phyloP scores from a whole-genome alignment of 2,329 filamentous ascomycete species.

The Botrytis sinoallii region DNA sequence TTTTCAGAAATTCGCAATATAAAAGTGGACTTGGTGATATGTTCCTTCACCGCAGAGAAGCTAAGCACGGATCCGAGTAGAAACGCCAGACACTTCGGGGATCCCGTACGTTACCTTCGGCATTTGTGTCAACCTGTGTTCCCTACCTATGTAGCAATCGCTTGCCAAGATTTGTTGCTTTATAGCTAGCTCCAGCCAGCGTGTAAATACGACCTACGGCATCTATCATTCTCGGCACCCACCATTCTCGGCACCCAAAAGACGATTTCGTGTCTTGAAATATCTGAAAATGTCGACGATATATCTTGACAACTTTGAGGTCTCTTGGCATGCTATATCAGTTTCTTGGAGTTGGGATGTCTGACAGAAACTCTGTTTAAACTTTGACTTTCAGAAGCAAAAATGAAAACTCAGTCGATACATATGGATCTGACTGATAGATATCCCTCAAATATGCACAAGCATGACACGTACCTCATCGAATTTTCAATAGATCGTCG shows the following conservation, averaged over 20 bases:
- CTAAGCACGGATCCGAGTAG: neutral
- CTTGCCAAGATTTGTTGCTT: neutral
- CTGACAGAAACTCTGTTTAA: rapidly evolving
- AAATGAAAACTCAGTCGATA: neutral
- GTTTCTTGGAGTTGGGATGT: rapidly evolving
- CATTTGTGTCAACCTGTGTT: neutral
- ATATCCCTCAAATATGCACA: neutral
- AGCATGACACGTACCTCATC: neutral
- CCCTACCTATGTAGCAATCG: neutral
- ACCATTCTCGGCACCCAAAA: neutral
- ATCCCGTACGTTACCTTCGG: neutral
- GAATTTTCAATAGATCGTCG: no score
- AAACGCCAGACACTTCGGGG: neutral
- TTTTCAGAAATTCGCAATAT: neutral
- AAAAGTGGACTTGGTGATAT: neutral
- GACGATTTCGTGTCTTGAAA: neutral
- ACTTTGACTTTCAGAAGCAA: neutral
- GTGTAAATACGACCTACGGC: no score
- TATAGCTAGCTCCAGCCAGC: neutral
- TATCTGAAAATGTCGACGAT: neutral
- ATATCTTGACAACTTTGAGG: neutral
- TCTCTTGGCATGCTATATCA: neutral
- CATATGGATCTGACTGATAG: neutral
- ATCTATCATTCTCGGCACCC: no score
- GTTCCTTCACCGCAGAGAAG: neutral